phyloP scores from a whole-genome alignment of 2,329 filamentous ascomycete genomes.

The Stemphylium vesicarium region DNA sequence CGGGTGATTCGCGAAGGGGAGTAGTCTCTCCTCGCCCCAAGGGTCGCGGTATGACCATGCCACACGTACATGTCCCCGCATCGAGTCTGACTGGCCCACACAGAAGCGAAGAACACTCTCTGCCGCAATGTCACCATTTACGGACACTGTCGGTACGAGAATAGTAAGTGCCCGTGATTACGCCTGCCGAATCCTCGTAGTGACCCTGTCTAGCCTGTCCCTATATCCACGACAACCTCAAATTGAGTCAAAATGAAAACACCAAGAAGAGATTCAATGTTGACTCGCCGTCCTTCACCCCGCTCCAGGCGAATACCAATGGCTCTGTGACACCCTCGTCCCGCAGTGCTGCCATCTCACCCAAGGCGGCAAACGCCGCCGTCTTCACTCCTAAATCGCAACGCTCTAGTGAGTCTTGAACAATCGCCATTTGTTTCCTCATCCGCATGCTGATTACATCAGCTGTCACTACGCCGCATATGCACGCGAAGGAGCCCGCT shows the following conservation, averaged over 20 bases:
- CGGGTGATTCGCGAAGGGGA: conserved; percentile 51
- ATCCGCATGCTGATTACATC: conserved; percentile 22
- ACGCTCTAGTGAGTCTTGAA: conserved; percentile 47
- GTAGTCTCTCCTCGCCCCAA: conserved; percentile 53
- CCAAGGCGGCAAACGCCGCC: conserved; percentile 86
- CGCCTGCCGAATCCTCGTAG: conserved; percentile 11
- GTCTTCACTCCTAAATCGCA: conserved; percentile 77
- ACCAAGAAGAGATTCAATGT: conserved; percentile 85
- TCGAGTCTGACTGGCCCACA: conserved; percentile 29
- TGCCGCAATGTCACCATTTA: conserved; percentile 95
- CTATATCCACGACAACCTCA: conserved; percentile 84
- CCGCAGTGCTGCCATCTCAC: conserved; percentile 81
- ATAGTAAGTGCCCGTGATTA: conserved; percentile 59
- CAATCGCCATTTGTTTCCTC: neutral
- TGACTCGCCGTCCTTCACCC: conserved; percentile 94
- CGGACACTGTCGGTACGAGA: conserved; percentile 89
- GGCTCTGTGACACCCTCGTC: conserved; percentile 53
- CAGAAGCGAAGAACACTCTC: conserved; percentile 81
- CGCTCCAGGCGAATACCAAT: conserved; percentile 60
- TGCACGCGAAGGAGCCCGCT: conserved; percentile 55
- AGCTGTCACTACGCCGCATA: conserved; percentile 52
- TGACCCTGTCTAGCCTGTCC: conserved; percentile 62
- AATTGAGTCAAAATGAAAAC: conserved; percentile 61
- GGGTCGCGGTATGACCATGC: conserved; percentile 48
- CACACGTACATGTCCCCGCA: conserved; percentile 1